Percentiles rank a stretch among this genome's conserved stretches.
Conservation (phyloP, 1,139 yeast species). For the Pichia inconspicua region DNA sequence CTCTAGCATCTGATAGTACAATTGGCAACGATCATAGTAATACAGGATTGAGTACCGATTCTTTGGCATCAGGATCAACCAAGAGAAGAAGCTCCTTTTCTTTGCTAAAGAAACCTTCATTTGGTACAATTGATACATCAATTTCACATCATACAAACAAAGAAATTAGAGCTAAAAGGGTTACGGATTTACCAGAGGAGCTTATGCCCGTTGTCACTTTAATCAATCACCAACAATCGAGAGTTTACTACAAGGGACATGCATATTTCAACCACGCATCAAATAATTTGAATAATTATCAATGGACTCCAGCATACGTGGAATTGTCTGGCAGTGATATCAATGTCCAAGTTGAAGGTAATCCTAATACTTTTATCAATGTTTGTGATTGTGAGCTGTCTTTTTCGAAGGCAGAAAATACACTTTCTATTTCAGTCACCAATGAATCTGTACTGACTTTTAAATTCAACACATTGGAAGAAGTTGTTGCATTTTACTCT, state of each 20-base stretch:
- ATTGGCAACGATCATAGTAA: neutral
- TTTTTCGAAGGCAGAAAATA: conserved; percentile 6
- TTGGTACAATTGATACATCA: neutral
- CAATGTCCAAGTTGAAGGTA: conserved; percentile 35
- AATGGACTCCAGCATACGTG: conserved; percentile 20
- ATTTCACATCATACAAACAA: neutral
- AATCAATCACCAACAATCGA: conserved; percentile 42
- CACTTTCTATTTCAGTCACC: conserved; percentile 34
- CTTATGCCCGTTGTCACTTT: conserved; percentile 47
- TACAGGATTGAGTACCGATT: neutral
- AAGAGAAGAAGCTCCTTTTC: conserved; percentile 2
- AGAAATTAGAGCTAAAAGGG: neutral
- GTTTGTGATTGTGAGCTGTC: conserved; percentile 38
- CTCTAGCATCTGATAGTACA: neutral
- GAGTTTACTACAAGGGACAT: conserved; percentile 42
- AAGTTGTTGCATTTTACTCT: conserved; percentile 38
- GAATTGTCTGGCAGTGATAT: conserved; percentile 47
- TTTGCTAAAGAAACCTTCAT: conserved; percentile 8
- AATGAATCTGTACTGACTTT: conserved; percentile 31
- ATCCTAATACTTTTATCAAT: conserved; percentile 40
- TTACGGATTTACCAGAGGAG: conserved; percentile 34
- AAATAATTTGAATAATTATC: neutral
- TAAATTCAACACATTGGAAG: conserved; percentile 30
- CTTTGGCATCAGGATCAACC: neutral
- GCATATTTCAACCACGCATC: neutral